Conservation (phyloP, 371 early-diverging fungal species). For the Coemansia linderi region DNA sequence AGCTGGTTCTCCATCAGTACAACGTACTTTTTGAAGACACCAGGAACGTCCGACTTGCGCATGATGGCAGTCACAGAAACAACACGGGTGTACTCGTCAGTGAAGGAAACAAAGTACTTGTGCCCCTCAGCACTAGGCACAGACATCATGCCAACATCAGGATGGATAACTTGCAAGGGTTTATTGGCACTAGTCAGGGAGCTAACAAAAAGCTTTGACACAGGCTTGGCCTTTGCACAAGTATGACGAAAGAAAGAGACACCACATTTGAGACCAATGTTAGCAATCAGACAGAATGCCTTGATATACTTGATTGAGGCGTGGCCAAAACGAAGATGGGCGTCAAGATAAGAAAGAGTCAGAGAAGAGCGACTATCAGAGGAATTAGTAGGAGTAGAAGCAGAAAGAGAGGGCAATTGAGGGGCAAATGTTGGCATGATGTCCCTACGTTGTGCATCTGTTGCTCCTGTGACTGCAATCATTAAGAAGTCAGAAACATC, state of each 20-base stretch:
- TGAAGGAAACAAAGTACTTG: conserved; percentile 6
- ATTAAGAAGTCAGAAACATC: neutral
- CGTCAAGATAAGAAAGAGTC: neutral
- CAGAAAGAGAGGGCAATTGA: neutral
- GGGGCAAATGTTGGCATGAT: neutral
- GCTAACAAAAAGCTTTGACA: neutral
- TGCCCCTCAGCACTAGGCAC: conserved; percentile 4
- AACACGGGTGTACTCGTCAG: neutral
- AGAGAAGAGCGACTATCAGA: neutral
- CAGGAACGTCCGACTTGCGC: conserved; percentile 6
- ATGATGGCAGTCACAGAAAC: neutral
- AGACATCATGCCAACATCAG: conserved; percentile 1
- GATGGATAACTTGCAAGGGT: neutral
- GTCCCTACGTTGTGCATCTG: neutral
- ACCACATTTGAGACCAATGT: neutral
- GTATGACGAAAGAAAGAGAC: neutral
- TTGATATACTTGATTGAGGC: neutral
- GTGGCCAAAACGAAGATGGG: conserved; percentile 1
- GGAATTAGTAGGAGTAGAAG: neutral
- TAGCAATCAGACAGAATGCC: neutral
- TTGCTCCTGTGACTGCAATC: neutral
- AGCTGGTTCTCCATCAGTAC: conserved; percentile 4
- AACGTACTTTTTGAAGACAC: neutral
- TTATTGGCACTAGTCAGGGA: neutral
- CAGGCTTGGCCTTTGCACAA: neutral